Base-by-base conservation (phyloP, 31 red algal species). In the Porphyra umbilicalis region DNA sequence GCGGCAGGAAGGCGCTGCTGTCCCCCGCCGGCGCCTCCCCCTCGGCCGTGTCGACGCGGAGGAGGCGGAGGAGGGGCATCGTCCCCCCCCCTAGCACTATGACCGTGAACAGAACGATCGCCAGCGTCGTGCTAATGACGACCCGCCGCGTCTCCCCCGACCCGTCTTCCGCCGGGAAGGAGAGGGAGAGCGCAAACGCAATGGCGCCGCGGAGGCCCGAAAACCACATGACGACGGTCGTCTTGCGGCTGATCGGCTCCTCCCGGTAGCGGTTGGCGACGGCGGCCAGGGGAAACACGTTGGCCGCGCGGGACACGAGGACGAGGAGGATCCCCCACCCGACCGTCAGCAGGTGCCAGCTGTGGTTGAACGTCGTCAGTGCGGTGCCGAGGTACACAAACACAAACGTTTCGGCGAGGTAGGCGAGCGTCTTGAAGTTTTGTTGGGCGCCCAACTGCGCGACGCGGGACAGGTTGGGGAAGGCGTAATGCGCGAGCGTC, bases 51-150 rank as follows among this genome's bases (percentile, higher is more conserved):
- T 96, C 93, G 29, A 99, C 85, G 71, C 91, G 81, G 33, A 96
- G 78, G 83, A 98, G 86, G 35, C 93, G 86, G 36, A 98, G 83
- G 31, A 98, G 67, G 32, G 96, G 93, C 76, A 98, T 84, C 44
- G 90, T 99, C 36, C 93, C 93, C 14, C 97, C 97, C 32, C 97
- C 97, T 37, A 99, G 75, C 11, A 95, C 93, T 32, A 99, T 96
- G 33, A 99, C 94, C 10, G 97, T 99, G 71, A 99, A 96, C 30
- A 99, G 82, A n/a, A 99, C 94, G 78, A 99, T 99, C 20, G 93
- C 97, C 31, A 99, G 84, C 33, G 97, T 99, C 0, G 97, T 94
- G 35, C 93, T 92, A 31, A 98, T 89, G 7, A 98, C 88, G n/a
- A 91, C 97, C 33, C 90, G 84, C 46, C 88, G 75, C 16, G 88